Base-by-base conservation (phyloP, 2,329 filamentous ascomycete genomes). In the Thielaviopsis punctulata region DNA sequence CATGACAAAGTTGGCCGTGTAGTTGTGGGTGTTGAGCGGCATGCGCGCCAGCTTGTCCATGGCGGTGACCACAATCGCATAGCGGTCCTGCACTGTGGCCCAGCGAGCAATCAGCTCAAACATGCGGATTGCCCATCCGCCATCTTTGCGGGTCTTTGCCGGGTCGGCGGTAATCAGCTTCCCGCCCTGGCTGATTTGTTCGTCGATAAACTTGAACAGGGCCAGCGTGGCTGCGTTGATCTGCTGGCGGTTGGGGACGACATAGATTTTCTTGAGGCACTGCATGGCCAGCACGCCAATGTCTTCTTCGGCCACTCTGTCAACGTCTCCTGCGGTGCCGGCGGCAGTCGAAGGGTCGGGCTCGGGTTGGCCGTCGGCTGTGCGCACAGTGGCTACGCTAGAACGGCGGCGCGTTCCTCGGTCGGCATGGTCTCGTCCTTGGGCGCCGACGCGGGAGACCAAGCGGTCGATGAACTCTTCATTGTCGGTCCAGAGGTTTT, bases 21-120 rank as follows among this genome's bases (percentile, higher is more conserved):
- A 65, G 43, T 80, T 79, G 9, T 82, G 79, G 60, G 89, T 84
- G 5, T 73, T 74, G 33, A 89, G 72, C 0, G 80, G 78, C 45
- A 77, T 79, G 53, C 76, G 74, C 3, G 85, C 70, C 49, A 96
- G 69, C 3, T 76, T 77, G 59, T 95, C 89, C 68, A 93, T 80
- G 2, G 84, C 75, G 1, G 85, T 84, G 45, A 95, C 76, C 46
- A 95, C 72, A 53, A 96, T 92, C 39, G 90, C 79, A 67, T 94
- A 96, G 51, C 92, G 84, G 62, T 95, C 87, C 64, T 96, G 90
- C 1, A 96, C 89, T 0, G 92, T 88, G 0, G 88, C 84, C 88
- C 89, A 96, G 54, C 80, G 78, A 15, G 87, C 81, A 51, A 90
- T 75, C 56, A 89, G 75, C 60, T 83, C 79, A 63, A 93, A 86